Evolutionary conservation across 169 alveolate genomes (phyloP).

Genomic region (Perkinsus marinus): DNA sequence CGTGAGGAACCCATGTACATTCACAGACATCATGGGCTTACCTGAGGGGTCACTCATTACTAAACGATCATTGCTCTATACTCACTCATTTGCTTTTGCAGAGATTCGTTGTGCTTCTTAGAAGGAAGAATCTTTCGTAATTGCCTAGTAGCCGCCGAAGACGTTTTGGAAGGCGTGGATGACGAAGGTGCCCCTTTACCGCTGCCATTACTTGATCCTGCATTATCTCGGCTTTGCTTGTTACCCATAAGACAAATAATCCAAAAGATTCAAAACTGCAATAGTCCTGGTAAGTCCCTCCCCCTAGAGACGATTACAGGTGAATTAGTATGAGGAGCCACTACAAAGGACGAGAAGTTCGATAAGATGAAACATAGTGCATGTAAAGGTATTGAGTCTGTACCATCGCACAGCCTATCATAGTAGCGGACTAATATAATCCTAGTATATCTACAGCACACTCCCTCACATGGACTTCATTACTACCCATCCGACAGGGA

Average conservation of each 20-base stretch:
- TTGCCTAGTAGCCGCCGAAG: not conserved
- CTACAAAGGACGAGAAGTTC: not conserved
- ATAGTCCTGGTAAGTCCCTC: too few species aligned
- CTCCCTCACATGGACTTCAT: not conserved
- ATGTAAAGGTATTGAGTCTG: too few species aligned
- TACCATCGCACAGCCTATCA: not conserved
- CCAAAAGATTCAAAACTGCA: not conserved
- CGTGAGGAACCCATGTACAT: not conserved
- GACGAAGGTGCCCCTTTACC: not conserved
- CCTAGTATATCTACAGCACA: not conserved
- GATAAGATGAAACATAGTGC: not conserved
- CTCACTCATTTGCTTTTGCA: not conserved
- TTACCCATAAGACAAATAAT: not conserved
- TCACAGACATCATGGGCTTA: not conserved
- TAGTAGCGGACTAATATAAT: not conserved
- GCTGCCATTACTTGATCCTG: not conserved
- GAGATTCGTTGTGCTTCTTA: not conserved
- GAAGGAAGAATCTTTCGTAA: not conserved
- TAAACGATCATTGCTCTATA: too few species aligned
- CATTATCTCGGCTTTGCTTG: not conserved
- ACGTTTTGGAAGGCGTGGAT: not conserved
- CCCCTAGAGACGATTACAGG: too few species aligned
- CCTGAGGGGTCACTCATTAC: too few species aligned
- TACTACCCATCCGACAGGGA: not conserved
- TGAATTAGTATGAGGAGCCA: too few species aligned